Evolutionary conservation across 768 basidiomycete species (phyloP), one percentile per base, ranked within the genome.

Genomic region (Galerina sulciceps): DNA sequence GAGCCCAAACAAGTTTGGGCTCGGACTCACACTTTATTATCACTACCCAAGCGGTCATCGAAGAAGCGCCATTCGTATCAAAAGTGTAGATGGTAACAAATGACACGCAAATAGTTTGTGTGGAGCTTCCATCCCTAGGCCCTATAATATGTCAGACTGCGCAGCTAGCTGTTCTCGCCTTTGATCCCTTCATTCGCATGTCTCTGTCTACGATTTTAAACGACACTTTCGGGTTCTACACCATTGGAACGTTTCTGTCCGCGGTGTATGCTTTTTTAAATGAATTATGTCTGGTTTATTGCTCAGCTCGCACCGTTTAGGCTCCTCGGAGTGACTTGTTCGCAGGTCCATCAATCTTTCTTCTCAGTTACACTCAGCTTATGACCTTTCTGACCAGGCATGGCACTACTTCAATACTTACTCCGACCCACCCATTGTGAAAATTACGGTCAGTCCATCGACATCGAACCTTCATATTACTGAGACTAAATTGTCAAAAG

Each of bases 381-480:
- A 40, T n/a, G 40, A 22, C 34, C 3, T 14, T 18, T 22, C 17
- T 53, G 4, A 4, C 20, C 18, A 53, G 51, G 31, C 51, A 15
- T 53, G 42, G n/a, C 51, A 53, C 51, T 51, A 58, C 22, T 52
- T 56, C 23, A 58, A 35, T 14, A 44, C 48, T 20, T 58, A 58
- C 37, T 34, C 40, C 17, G 55, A 57, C 38, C 40, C 36, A 23
- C 35, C 31, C 6, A 11, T 57, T 15, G n/a, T 57, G 5, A 42
- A 49, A 17, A 3, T 38, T n/a, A 38, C 46, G 14, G 55, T 56
- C 10, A 56, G 44, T 11, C 10, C 23, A 26, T 6, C 13, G 18
- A 4, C 9, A n/a, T 45, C 34, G 17, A 34, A 17, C 4, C 10
- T 17, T 18, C 18, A 22, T 10, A 10, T 20, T 11, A 40, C 22